Base-by-base conservation (phyloP, 1,284 basidiomycete genomes). In the Microstroma glucosiphilum region DNA sequence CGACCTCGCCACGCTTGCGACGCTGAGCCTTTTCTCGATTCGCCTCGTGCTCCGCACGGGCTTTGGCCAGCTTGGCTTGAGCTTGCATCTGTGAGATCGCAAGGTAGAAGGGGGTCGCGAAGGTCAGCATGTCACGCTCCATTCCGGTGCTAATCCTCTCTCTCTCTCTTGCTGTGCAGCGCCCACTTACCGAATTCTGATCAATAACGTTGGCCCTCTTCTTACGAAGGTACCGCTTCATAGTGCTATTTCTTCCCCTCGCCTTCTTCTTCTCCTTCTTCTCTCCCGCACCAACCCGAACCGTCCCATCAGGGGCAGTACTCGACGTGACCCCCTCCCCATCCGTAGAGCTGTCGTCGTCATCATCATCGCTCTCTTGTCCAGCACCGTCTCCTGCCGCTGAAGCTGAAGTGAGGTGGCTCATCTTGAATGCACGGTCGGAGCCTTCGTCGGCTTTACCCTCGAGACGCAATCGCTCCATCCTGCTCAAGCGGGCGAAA, bases 141-240 rank as follows among this genome's bases (percentile, higher is more conserved):
- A 9, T 37, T 3, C 9, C 30, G 30, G 9, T 37, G 30, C 9
- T 9, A 37, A 4, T 9, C 30, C 30, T n/a, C n/a, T n/a, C n/a
- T n/a, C n/a, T n/a, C 4, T 37, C 30, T 37, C 9, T 9, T 37
- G 30, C 30, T 37, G 30, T 37, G 30, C 30, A 4, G 30, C 30
- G 30, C 9, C 30, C 30, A 37, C 30, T 37, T 57, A 62, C 57
- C 40, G 64, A 68, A 46, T 70, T 73, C 11, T 71, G 71, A 57
- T 77, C 75, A 25, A 77, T 64, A 17, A 78, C 76, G 46, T 78
- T 78, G 53, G 66, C 69, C 40, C 69, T 56, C 68, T 77, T 73
- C 65, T 77, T 77, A 60, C 72, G 67, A 40, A 77, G 54, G 43
- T 76, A 77, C 26, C 67, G 66, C 53, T 73, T 77, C 59, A 74